Percentiles rank a stretch among this genome's conserved stretches.
Conservation (phyloP, 2,329 filamentous ascomycete genomes). For the Aspergillus piperis region DNA sequence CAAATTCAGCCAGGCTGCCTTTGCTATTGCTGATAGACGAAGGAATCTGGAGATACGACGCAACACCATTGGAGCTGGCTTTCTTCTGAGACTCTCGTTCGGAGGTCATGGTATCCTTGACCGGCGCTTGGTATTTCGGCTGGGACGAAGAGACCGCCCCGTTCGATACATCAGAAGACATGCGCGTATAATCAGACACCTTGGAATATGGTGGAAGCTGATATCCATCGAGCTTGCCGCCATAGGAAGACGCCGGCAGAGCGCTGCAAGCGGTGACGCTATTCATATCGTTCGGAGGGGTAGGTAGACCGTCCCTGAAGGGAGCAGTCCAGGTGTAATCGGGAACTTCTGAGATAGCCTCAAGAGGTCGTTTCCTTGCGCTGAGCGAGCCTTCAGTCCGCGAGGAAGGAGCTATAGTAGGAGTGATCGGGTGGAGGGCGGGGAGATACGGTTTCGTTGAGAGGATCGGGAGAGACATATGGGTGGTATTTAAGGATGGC, state of each 20-base stretch:
- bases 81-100: constrained; percentile 31
- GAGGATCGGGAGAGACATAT: constrained; percentile 38
- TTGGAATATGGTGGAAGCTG: constrained; percentile 28
- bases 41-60: constrained; percentile 67
- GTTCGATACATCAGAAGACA: constrained; percentile 25
- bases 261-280: constrained; percentile 42
- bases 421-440: constrained; percentile 30
- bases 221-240: constrained; percentile 30
- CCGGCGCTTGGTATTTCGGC: constrained; percentile 25
- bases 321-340: constrained; percentile 37
- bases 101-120: constrained; percentile 24
- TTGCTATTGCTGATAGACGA: constrained; percentile 72
- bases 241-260: constrained; percentile 34
- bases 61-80: constrained; percentile 41
- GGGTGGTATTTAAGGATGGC: constrained; percentile 19
- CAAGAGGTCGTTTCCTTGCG: constrained; percentile 17
- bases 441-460: constrained; percentile 29
- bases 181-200: constrained; percentile 22
- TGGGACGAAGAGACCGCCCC: constrained; percentile 27
- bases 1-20: constrained; percentile 78
- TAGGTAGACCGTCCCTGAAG: constrained; percentile 44
- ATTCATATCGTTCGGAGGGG: constrained; percentile 46
- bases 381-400: constrained; percentile 19
- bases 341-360: constrained; percentile 19
- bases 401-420: constrained; percentile 26